Percentiles rank a stretch among this genome's conserved stretches.
These are phyloP conservation scores for Osmanthus fragrans DNA, from an alignment of 257 asterid species.

Conservation along the genomic window DNA sequence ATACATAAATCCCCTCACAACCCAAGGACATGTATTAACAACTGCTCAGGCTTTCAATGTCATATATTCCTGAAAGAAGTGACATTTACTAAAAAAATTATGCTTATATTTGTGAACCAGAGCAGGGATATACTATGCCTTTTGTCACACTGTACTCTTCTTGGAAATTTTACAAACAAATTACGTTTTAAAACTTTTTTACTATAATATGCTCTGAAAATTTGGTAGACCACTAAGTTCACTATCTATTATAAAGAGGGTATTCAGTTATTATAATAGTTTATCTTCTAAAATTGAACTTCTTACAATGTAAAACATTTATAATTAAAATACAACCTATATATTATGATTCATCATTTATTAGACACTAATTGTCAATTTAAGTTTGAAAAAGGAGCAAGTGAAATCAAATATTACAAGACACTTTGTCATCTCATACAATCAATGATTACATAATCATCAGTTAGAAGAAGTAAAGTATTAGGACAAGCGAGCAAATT, in stretches of 20 bases:
- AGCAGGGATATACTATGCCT: not conserved
- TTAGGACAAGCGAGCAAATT: not conserved
- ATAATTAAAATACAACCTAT: not conserved
- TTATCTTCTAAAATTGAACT: not conserved
- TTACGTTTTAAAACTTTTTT: constrained; percentile 1
- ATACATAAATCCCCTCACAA: constrained; percentile 11
- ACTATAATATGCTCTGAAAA: not conserved
- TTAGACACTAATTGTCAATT: not conserved
- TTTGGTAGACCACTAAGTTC: not conserved
- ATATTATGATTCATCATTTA: not conserved
- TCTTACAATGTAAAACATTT: not conserved
- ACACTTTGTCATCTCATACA: not conserved
- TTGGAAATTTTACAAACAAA: not conserved
- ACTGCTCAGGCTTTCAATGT: not conserved
- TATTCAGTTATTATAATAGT: not conserved
- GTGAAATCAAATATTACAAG: not conserved
- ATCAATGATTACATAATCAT: not conserved
- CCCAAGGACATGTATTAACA: not conserved
- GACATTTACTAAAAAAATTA: not conserved
- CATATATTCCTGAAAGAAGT: constrained; percentile 6
- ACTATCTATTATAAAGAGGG: not conserved
- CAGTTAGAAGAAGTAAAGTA: not conserved
- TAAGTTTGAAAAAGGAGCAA: not conserved
- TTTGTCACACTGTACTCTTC: not conserved
- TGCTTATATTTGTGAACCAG: not conserved